phyloP scores from a whole-genome alignment of 495 filamentous ascomycete genomes.

The Xylaria castorea region DNA sequence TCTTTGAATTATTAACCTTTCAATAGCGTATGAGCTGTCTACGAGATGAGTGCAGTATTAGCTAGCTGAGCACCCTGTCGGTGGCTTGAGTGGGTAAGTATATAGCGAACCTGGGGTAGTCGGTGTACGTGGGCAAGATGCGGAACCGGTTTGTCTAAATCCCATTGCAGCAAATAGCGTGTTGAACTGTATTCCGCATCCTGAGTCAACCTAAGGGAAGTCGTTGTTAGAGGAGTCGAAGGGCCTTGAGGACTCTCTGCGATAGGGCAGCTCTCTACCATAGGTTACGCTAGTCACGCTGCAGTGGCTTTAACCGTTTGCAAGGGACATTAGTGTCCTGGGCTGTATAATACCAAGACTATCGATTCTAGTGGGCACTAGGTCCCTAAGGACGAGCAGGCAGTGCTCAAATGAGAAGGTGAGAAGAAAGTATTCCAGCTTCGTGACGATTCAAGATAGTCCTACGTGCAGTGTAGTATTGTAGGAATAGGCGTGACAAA shows the following conservation, averaged over 20 bases:
- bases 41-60: background rate
- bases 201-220: too few species aligned
- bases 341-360: background rate
- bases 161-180: background rate
- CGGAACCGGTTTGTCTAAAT: background rate
- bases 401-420: slow-evolving; percentile 4
- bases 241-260: background rate
- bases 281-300: background rate
- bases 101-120: background rate
- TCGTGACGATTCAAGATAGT: background rate
- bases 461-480: slow-evolving; percentile 2
- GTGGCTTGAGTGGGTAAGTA: background rate
- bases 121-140: background rate
- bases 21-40: background rate
- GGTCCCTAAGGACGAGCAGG: background rate
- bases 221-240: background rate
- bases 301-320: slow-evolving; percentile 1
- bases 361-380: background rate
- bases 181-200: background rate
- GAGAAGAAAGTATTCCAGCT: background rate
- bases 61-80: background rate
- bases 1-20: background rate
- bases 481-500: slow-evolving; percentile 9
- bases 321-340: slow-evolving; percentile 13
- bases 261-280: background rate